These are phyloP conservation scores for Lactuca saligna DNA, from an alignment of 129 eudicot species.

Conservation along the genomic window DNA sequence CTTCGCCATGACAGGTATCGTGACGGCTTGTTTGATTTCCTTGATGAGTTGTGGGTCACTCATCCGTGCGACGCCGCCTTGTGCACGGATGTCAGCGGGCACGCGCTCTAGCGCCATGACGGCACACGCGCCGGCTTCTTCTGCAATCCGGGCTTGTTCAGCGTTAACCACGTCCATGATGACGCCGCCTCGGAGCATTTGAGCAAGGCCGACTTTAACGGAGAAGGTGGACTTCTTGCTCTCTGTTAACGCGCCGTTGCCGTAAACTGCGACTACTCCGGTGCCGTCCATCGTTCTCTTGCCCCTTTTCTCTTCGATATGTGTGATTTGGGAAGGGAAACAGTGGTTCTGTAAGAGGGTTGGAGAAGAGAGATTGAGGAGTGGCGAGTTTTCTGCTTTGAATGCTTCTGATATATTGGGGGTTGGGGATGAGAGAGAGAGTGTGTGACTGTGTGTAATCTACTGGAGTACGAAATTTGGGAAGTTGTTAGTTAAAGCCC, in stretches of 20 bases:
- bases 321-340: not conserved
- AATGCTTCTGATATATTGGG: constrained; percentile 22
- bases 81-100: constrained; percentile 47
- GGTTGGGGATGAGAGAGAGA: constrained; percentile 7
- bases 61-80: constrained; percentile 50
- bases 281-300: constrained; percentile 37
- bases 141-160: constrained; percentile 51
- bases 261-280: constrained; percentile 50
- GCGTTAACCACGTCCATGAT: constrained; percentile 52
- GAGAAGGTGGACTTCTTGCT: constrained; percentile 49
- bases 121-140: constrained; percentile 56
- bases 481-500: not conserved
- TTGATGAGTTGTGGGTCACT: constrained; percentile 46
- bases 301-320: not conserved
- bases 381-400: constrained; percentile 13
- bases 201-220: constrained; percentile 49
- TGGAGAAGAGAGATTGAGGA: not conserved
- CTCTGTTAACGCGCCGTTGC: constrained; percentile 45
- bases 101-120: constrained; percentile 53
- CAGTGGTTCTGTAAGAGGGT: not conserved
- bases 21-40: constrained; percentile 47
- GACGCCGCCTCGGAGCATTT: constrained; percentile 59
- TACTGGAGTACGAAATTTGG: not conserved
- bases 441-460: not conserved
- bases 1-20: constrained; percentile 51